phyloP scores from a whole-genome alignment of 352 stramenopile species.

The Elongisporangium anandrum region DNA sequence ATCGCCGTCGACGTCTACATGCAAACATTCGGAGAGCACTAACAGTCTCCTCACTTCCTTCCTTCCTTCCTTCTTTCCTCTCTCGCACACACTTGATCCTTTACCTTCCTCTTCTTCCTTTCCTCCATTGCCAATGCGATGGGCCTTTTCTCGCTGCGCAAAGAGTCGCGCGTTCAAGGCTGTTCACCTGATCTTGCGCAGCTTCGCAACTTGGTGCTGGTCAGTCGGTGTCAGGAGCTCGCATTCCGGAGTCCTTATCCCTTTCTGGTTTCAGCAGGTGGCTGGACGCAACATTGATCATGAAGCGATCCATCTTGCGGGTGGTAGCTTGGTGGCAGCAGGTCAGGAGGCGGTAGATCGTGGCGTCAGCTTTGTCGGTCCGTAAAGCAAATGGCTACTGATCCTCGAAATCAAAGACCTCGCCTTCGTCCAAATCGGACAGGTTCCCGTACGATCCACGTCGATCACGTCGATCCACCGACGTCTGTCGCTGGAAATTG shows the following conservation, averaged over 20 bases:
- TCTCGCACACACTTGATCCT: not conserved
- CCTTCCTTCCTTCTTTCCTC: not conserved
- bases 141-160: not conserved
- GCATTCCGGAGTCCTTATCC: too few relatives aligned
- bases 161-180: not conserved
- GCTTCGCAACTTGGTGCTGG: not conserved
- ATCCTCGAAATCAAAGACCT: constrained; percentile 78
- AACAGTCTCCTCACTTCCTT: not conserved
- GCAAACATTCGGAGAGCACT: not conserved
- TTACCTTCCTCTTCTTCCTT: not conserved
- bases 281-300: not conserved
- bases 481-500: constrained; percentile 15
- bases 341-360: not conserved
- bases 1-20: not conserved
- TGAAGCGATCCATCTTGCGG: not conserved
- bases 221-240: not conserved
- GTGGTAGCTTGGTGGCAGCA: not conserved
- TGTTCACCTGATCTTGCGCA: not conserved
- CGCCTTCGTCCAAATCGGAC: constrained; percentile 43
- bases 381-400: constrained; percentile 20
- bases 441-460: constrained; percentile 47
- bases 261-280: not conserved
- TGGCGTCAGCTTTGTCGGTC: not conserved
- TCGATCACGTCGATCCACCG: constrained; percentile 27
- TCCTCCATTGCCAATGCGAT: not conserved